Evolutionary conservation across 768 basidiomycete genomes (phyloP), one percentile per base, ranked within the genome.

Genomic region (Naganishia vishniacii): DNA sequence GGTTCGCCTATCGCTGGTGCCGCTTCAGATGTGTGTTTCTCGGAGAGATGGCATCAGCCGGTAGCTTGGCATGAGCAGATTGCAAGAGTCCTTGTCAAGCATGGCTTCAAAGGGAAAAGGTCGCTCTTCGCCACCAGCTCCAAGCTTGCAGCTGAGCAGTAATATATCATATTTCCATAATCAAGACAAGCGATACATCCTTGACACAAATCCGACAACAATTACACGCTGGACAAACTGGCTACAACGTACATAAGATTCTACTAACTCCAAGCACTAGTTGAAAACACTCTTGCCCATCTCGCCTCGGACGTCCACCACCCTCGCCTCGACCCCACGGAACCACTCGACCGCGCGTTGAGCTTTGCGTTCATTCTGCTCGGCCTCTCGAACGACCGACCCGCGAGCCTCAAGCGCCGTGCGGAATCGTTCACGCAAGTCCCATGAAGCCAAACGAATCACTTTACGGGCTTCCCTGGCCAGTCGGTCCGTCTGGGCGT

Each of bases 391-490:
- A 16, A 94, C 91, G 73, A 93, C 90, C 72, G 83, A 83, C 40
- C 81, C 83, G 46, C 85, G 80, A 73, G 88, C 86, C 70, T 98
- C 91, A 81, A 91, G 83, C 18, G 89, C 87, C 3, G 79, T 80
- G 62, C 84, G 82, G 81, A 91, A 94, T 45, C 87, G 83, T 78
- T 89, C 88, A 69, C 83, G 83, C 65, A 93, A 73, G 76, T 97
- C 93, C 90, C 90, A 97, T 23, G 88, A 85, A 20, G 89, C 93
- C 31, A 91, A 77, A 49, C 93, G 82, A 65, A 99, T 79, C 48
- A 99, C 94, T 80, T 97, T 97, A 70, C 94, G 83, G 25, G 91
- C 89, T 82, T 98, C 94, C 40, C 85, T 81, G 59, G 84, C 80
- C 42, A 97, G 82, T 23, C 94, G 81, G 45, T 80, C 81, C 1